Conservation (phyloP, 163 green algal genomes). For the Scenedesmus sp. region DNA sequence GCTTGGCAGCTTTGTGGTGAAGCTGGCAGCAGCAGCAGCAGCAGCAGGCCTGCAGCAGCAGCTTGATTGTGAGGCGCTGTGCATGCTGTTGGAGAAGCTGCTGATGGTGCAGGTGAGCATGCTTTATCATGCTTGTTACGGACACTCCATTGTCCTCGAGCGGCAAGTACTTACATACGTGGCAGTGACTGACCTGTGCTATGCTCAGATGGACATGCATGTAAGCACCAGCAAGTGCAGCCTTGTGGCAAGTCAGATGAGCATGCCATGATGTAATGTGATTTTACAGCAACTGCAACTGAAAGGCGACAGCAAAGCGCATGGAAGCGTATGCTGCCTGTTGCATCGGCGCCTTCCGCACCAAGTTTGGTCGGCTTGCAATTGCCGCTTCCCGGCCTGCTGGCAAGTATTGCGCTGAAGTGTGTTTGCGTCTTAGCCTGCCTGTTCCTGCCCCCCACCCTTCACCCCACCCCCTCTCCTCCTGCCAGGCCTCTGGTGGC, state of each 20-base stretch:
- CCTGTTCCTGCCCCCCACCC: not conserved
- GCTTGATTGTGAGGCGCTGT: not conserved
- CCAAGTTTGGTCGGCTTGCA: not conserved
- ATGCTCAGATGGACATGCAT: no score
- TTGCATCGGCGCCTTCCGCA: not conserved
- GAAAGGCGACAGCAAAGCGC: no score
- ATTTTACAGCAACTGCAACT: no score
- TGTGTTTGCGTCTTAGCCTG: not conserved
- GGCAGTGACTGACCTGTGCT: no score
- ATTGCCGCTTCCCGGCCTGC: not conserved
- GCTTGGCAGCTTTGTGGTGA: not conserved
- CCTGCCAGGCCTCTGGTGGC: not conserved
- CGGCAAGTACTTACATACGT: no score
- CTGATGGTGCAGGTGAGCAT: not conserved
- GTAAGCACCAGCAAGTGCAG: no score
- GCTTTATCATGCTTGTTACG: not conserved
- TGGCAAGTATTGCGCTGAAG: not conserved
- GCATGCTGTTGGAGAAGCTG: not conserved
- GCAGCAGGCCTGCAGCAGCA: not conserved
- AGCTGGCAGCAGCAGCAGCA: not conserved
- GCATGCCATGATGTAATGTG: no score
- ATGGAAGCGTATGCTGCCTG: not conserved
- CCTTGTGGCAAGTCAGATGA: no score
- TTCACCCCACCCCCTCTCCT: not conserved
- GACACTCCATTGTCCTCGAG: no score